phyloP scores from a whole-genome alignment of 1,139 yeast species.

The Geotrichum histeridarum region DNA sequence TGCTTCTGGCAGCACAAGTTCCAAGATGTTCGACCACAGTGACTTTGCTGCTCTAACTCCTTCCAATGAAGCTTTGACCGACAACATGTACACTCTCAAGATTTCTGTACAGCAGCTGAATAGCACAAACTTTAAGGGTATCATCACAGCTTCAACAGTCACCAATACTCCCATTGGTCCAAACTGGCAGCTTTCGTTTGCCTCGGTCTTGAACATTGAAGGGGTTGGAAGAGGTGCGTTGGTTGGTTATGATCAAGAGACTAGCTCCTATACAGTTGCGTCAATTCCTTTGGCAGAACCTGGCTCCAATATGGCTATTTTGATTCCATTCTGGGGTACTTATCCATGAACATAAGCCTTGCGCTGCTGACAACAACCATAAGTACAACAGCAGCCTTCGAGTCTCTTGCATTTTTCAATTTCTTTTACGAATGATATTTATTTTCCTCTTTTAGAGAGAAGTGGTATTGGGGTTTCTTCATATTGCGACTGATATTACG shows the following conservation, averaged over 20 bases:
- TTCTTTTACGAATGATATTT: too few species aligned
- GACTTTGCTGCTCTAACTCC: constrained; percentile 11
- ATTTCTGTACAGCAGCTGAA: constrained; percentile 16
- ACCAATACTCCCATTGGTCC: constrained; percentile 16
- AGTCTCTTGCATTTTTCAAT: too few species aligned
- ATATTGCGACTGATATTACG: too few species aligned
- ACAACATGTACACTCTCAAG: constrained; percentile 11
- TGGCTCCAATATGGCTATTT: constrained; percentile 15
- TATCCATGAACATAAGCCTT: neutral
- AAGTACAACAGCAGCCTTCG: too few species aligned
- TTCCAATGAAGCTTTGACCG: constrained; percentile 9
- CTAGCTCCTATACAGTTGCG: constrained; percentile 4
- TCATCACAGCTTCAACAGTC: constrained; percentile 12
- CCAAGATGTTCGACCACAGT: constrained; percentile 1
- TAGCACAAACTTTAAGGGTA: constrained; percentile 15
- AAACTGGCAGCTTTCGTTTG: constrained; percentile 14
- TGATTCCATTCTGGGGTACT: constrained; percentile 18
- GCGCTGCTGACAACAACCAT: too few species aligned
- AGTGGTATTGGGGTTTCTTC: too few species aligned
- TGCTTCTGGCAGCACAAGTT: neutral
- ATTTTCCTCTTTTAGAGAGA: too few species aligned
- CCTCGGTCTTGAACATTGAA: constrained; percentile 10
- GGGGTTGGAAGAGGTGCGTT: constrained; percentile 15
- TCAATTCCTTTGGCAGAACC: constrained; percentile 15
- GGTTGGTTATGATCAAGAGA: neutral